A percentile compares a stretch with the other conserved stretches of the same genome.
These are phyloP conservation scores for Dictyostelium citrinum DNA, from an alignment of 78 protist genomes.

Conservation along the genomic window DNA sequence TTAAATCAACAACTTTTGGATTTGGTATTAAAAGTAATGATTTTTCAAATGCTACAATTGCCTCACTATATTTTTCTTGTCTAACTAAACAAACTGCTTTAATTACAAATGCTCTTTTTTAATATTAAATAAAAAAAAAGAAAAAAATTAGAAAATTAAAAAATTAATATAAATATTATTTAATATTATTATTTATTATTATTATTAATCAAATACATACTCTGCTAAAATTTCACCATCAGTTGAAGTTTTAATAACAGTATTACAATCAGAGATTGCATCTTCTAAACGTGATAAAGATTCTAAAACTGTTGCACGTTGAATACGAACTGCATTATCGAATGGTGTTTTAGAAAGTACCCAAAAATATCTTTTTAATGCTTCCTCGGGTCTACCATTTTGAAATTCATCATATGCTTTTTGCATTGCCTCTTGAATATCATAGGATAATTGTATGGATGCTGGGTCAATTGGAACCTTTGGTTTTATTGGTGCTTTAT, in stretches of 20 bases:
- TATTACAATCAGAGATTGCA: conserved; percentile 25
- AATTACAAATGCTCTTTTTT: conserved; percentile 23
- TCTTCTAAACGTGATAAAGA: not conserved
- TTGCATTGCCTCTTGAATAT: not conserved
- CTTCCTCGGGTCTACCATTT: conserved; percentile 5
- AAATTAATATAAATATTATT: too few relatives aligned
- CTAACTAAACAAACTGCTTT: conserved; percentile 31
- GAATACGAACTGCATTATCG: conserved; percentile 1
- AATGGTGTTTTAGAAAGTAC: conserved; percentile 15
- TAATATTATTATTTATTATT: too few relatives aligned
- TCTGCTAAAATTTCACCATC: conserved; percentile 30
- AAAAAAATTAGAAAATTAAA: too few relatives aligned
- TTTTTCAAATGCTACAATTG: conserved; percentile 8
- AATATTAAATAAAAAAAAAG: too few relatives aligned
- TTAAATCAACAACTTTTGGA: conserved; percentile 4
- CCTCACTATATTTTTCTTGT: conserved; percentile 15
- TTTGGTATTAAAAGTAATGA: not conserved
- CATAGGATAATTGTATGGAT: not conserved
- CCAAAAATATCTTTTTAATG: conserved; percentile 47
- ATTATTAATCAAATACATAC: too few relatives aligned
- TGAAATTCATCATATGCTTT: conserved; percentile 18
- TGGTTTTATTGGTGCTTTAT: not conserved
- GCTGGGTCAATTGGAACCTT: not conserved
- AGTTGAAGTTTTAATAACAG: not conserved
- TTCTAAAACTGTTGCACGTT: conserved; percentile 15